Percentiles rank a stretch among this genome's conserved stretches.
phyloP scores from a whole-genome alignment of 148 eudicot genomes.

The Drosera capensis region DNA sequence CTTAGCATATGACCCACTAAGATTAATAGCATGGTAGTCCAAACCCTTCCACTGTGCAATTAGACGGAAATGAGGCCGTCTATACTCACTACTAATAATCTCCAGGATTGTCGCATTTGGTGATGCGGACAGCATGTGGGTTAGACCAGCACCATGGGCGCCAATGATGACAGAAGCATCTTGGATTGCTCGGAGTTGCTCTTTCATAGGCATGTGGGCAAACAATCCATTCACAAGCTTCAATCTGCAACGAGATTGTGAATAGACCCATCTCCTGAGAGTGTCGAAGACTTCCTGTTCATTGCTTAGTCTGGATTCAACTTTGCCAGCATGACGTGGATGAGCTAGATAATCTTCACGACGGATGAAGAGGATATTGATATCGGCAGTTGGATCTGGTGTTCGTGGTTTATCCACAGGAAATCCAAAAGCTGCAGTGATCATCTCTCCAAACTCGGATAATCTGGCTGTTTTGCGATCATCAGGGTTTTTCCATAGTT shows the following conservation, averaged over 20 bases:
- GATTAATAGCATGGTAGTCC: constrained; percentile 61
- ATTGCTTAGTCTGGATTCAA: constrained; percentile 69
- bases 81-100: constrained; percentile 63
- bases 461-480: constrained; percentile 59
- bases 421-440: constrained; percentile 63
- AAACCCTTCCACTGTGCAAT: constrained; percentile 88
- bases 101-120: constrained; percentile 62
- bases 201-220: constrained; percentile 92
- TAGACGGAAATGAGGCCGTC: constrained; percentile 73
- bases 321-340: constrained; percentile 90
- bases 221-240: constrained; percentile 72
- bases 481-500: constrained; percentile 69
- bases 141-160: constrained; percentile 98
- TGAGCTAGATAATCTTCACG: constrained; percentile 94
- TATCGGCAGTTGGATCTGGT: constrained; percentile 28
- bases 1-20: constrained; percentile 46
- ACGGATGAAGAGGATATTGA: constrained; percentile 67
- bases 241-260: constrained; percentile 31
- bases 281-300: constrained; percentile 78
- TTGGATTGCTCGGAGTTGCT: constrained; percentile 76
- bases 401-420: constrained; percentile 39
- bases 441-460: constrained; percentile 94
- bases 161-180: constrained; percentile 87
- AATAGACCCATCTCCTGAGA: constrained; percentile 45
- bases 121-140: constrained; percentile 76